Percentiles rank a stretch among this genome's conserved stretches.
Conservation (phyloP, 169 alveolate genomes). For the Plasmodium malariae region DNA sequence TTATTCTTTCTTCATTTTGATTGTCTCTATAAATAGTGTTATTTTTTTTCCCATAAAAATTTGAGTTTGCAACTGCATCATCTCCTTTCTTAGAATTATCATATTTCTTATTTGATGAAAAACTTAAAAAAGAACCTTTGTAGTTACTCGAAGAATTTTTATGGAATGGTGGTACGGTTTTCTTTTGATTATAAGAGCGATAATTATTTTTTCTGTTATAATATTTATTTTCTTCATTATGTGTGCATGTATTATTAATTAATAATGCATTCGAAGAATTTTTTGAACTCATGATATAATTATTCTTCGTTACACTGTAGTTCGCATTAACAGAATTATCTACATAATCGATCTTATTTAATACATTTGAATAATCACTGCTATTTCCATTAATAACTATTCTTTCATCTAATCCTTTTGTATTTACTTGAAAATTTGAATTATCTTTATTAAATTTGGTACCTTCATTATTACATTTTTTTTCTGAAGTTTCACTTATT, state of each 20-base stretch:
- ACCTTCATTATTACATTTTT: background rate
- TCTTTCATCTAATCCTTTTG: constrained; percentile 1
- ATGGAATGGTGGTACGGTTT: background rate
- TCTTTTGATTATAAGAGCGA: constrained; percentile 40
- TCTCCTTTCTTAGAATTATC: constrained; percentile 20
- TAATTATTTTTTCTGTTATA: constrained; percentile 16
- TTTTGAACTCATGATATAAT: constrained; percentile 12
- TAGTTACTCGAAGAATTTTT: constrained; percentile 11
- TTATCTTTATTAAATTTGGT: background rate
- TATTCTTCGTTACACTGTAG: constrained; percentile 16
- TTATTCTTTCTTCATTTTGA: constrained; percentile 16
- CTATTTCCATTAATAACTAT: background rate
- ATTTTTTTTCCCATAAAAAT: background rate
- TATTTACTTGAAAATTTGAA: background rate
- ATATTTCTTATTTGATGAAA: constrained; percentile 5
- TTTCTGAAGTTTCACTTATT: constrained; percentile 25
- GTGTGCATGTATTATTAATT: background rate
- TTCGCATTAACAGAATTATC: background rate
- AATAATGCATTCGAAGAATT: constrained; percentile 1
- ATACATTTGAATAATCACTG: background rate
- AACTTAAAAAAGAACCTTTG: constrained; percentile 13
- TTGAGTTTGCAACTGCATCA: background rate
- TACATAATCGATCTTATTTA: constrained; percentile 12
- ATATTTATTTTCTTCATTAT: constrained; percentile 29
- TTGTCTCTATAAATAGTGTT: constrained; percentile 5